These are phyloP conservation scores for Tulasnella sp. DNA, from an alignment of 768 basidiomycete species.

Conservation along the genomic window DNA sequence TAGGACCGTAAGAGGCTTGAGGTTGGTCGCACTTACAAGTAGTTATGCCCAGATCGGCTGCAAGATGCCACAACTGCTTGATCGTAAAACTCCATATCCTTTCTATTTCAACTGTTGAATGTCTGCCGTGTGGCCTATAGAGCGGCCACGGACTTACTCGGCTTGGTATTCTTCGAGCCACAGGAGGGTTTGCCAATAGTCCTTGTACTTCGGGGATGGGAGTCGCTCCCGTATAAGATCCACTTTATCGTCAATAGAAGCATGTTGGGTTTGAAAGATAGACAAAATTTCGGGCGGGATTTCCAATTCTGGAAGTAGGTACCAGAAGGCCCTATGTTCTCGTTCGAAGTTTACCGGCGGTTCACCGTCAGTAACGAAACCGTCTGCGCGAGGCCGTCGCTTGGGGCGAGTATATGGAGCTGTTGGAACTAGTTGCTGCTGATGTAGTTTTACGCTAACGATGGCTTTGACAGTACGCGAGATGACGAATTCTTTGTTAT, in stretches of 20 bases:
- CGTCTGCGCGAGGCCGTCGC: neutral
- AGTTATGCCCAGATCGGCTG: slow-evolving; percentile 40
- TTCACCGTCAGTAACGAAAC: slow-evolving; percentile 47
- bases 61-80: slow-evolving; percentile 35
- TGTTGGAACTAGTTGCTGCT: slow-evolving; percentile 52
- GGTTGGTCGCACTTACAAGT: neutral
- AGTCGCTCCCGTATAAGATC: neutral
- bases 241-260: neutral
- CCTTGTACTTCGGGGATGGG: slow-evolving; percentile 46
- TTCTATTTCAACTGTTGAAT: slow-evolving; percentile 25
- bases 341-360: slow-evolving; percentile 44
- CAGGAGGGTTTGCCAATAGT: slow-evolving; percentile 53
- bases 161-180: slow-evolving; percentile 53
- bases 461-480: slow-evolving; percentile 10
- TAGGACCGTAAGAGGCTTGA: too few species aligned
- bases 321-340: slow-evolving; percentile 45
- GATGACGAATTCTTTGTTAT: slow-evolving; percentile 23
- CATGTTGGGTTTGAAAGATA: neutral
- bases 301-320: slow-evolving; percentile 45
- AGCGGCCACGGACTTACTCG: too few species aligned
- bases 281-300: slow-evolving; percentile 43
- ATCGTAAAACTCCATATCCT: slow-evolving; percentile 46
- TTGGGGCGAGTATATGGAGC: slow-evolving; percentile 48
- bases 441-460: slow-evolving; percentile 43
- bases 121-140: slow-evolving; percentile 10